Conservation (phyloP, 2,329 filamentous ascomycete species). For the Fusarium lyarnte region DNA sequence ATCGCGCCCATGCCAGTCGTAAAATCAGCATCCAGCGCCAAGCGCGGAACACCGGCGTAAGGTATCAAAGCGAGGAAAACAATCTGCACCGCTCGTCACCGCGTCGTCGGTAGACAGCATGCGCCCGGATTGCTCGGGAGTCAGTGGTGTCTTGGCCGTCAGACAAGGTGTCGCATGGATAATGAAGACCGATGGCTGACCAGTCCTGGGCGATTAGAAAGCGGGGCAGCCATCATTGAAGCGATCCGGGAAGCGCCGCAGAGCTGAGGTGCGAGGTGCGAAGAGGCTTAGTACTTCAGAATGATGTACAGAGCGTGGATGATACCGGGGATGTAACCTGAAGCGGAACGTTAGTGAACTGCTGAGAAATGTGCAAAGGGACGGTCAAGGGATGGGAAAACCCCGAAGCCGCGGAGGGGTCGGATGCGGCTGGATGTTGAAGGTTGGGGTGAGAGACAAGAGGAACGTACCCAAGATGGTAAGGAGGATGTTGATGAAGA, state of each 20-base stretch:
- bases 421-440: constrained; percentile 39
- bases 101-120: constrained; percentile 1
- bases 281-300: constrained; percentile 76
- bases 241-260: constrained; percentile 17
- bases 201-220: constrained; percentile 16
- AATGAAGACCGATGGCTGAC: constrained; percentile 18
- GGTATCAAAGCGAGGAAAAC: constrained; percentile 31
- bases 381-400: neutral
- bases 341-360: constrained; percentile 21
- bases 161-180: constrained; percentile 21
- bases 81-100: constrained; percentile 23
- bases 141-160: constrained; percentile 32
- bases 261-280: constrained; percentile 19
- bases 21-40: constrained; percentile 31
- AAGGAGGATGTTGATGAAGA: constrained; percentile 92
- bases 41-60: constrained; percentile 28
- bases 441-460: neutral
- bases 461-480: constrained; percentile 71
- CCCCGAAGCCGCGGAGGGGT: constrained; percentile 52
- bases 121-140: constrained; percentile 30
- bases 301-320: constrained; percentile 96
- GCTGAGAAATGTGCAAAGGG: neutral
- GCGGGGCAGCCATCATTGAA: constrained; percentile 25
- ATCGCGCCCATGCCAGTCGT: constrained; percentile 31
- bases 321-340: constrained; percentile 78